Conservation (phyloP, 2,329 filamentous ascomycete species). For the Waltergamsia citrina region DNA sequence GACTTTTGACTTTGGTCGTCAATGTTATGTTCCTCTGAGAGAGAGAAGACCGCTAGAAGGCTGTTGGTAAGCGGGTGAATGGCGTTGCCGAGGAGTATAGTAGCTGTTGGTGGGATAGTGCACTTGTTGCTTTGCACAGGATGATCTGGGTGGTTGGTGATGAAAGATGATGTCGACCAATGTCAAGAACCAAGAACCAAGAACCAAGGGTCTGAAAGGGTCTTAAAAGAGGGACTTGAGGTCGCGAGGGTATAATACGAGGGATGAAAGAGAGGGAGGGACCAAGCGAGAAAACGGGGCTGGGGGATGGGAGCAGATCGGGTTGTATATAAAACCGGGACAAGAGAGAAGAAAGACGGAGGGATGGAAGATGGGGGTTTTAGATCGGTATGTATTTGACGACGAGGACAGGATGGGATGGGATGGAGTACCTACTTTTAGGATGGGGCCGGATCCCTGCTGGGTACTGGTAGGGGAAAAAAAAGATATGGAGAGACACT, state of each 20-base stretch:
- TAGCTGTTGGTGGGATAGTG: too few species aligned
- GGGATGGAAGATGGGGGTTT: slow-evolving; percentile 3
- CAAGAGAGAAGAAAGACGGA: slow-evolving; percentile 2
- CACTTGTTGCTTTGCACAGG: too few species aligned
- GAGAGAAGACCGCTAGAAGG: background rate
- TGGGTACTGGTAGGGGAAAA: background rate
- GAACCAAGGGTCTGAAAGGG: too few species aligned
- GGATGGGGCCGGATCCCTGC: background rate
- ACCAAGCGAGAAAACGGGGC: background rate
- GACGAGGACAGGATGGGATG: background rate
- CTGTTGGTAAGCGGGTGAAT: background rate
- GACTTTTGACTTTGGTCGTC: too few species aligned
- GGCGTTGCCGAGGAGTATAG: too few species aligned
- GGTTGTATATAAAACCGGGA: slow-evolving; percentile 4
- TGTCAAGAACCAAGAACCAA: background rate
- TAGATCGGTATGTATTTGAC: slow-evolving; percentile 1
- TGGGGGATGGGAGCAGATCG: background rate
- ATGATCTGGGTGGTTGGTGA: too few species aligned
- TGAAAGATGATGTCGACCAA: too few species aligned
- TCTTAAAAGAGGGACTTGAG: too few species aligned
- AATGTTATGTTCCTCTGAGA: too few species aligned
- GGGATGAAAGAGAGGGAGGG: background rate
- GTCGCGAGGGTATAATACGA: background rate
- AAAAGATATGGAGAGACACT: too few species aligned
- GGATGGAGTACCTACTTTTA: background rate